These are phyloP conservation scores for Pochonia chlamydosporia DNA, from an alignment of 2,329 filamentous ascomycete genomes.

Conservation along the genomic window DNA sequence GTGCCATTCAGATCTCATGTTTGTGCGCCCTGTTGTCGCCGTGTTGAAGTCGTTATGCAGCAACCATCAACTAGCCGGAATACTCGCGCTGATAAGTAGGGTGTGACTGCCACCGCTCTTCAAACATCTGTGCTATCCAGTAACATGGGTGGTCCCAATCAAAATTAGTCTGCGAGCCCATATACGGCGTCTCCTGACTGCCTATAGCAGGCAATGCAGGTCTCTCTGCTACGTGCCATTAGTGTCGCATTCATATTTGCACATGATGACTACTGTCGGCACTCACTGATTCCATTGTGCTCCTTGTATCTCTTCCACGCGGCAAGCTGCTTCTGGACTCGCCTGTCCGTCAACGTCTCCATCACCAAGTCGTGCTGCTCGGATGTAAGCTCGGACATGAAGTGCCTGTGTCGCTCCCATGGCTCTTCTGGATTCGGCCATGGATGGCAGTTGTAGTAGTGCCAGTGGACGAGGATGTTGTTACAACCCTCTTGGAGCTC, in stretches of 20 bases:
- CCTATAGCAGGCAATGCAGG: not conserved
- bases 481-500: conserved; percentile 40
- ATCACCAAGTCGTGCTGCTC: conserved; percentile 28
- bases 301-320: conserved; percentile 18
- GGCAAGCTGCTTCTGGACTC: conserved; percentile 18
- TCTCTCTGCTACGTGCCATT: not conserved
- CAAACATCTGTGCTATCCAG: conserved; percentile 42
- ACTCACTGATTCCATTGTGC: conserved; percentile 17
- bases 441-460: conserved; percentile 38
- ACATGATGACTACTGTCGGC: not conserved
- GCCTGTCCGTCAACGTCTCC: conserved; percentile 18
- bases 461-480: conserved; percentile 43
- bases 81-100: conserved; percentile 22
- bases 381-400: conserved; percentile 21
- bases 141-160: conserved; percentile 36
- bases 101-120: conserved; percentile 32
- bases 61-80: not conserved
- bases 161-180: conserved; percentile 18
- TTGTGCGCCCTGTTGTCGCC: too few species aligned
- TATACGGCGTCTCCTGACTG: conserved; percentile 11
- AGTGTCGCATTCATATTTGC: not conserved
- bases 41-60: not conserved
- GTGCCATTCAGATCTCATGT: too few species aligned
- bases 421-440: conserved; percentile 22
- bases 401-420: conserved; percentile 16